phyloP scores from a whole-genome alignment of 1,139 yeast species.

The Keqinozyma sinolaborantium region DNA sequence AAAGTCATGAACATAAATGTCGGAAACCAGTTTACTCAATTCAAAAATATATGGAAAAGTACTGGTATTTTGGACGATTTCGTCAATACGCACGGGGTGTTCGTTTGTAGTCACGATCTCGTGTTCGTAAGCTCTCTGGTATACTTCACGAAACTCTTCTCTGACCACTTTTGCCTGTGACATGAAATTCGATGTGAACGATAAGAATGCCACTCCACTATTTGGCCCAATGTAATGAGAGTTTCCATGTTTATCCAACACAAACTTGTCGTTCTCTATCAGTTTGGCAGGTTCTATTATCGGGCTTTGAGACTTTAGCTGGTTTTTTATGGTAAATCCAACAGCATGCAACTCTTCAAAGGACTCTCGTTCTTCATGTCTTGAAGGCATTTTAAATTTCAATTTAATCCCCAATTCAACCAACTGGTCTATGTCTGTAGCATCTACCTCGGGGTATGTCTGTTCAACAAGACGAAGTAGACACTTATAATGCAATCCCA shows the following conservation, averaged over 20 bases:
- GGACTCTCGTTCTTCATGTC: conserved; percentile 2
- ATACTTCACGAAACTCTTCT: conserved; percentile 1
- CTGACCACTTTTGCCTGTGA: conserved; percentile 2
- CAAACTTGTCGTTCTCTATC: conserved; percentile 9
- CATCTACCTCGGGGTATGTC: conserved; percentile 38
- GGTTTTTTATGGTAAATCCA: conserved; percentile 2
- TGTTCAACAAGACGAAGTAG: conserved; percentile 29
- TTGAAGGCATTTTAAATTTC: conserved; percentile 33
- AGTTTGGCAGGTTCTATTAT: too few relatives aligned
- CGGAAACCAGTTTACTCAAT: conserved; percentile 21
- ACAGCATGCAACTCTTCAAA: conserved; percentile 3
- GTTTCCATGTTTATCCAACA: conserved; percentile 12
- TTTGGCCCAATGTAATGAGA: conserved; percentile 14
- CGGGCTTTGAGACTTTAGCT: too few relatives aligned
- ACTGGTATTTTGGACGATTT: conserved; percentile 1
- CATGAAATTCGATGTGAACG: conserved; percentile 5
- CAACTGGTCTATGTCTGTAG: conserved; percentile 31
- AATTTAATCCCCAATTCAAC: conserved; percentile 27
- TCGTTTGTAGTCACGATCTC: conserved; percentile 7
- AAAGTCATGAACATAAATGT: conserved; percentile 27
- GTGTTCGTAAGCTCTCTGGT: conserved; percentile 3
- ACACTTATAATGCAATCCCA: conserved; percentile 35
- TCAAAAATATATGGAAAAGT: conserved; percentile 6
- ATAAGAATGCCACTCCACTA: conserved; percentile 7
- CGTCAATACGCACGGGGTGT: conserved; percentile 4